phyloP scores from a whole-genome alignment of 805 yeast species.

The Candida tallmaniae region DNA sequence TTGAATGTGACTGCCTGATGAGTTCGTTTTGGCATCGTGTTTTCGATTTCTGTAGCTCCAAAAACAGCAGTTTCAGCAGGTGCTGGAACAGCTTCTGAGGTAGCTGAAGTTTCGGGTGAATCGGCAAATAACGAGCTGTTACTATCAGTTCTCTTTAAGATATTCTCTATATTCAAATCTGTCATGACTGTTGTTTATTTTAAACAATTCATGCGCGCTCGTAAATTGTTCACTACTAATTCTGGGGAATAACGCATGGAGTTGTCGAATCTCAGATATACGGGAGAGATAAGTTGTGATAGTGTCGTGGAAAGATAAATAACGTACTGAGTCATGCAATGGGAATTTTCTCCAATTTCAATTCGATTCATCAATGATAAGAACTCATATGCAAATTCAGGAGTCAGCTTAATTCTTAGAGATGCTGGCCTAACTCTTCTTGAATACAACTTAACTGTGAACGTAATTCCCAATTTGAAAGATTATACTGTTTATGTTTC shows the following conservation, averaged over 20 bases:
- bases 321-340: conserved; percentile 4
- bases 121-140: not conserved
- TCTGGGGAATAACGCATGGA: no score
- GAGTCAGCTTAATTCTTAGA: conserved; percentile 14
- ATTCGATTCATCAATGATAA: conserved; percentile 16
- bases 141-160: not conserved
- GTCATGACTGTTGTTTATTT: conserved; percentile 6
- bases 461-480: conserved; percentile 12
- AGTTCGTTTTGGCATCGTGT: not conserved
- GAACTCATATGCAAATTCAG: conserved; percentile 18
- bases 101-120: not conserved
- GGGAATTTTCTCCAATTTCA: conserved; percentile 19
- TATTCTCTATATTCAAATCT: conserved; percentile 6
- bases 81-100: not conserved
- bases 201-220: not conserved
- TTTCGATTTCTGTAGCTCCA: not conserved
- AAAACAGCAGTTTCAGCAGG: not conserved
- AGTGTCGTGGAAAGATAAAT: no score
- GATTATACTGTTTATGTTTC: conserved; percentile 10
- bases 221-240: no score
- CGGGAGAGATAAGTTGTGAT: no score
- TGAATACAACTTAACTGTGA: conserved; percentile 15
- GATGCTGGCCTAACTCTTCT: conserved; percentile 1
- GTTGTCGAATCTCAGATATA: no score
- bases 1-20: conserved; percentile 24